Evolutionary conservation across 164 flowering plant genomes (phyloP), one percentile per base, ranked within the genome.

Genomic region (Liquidambar formosana): DNA sequence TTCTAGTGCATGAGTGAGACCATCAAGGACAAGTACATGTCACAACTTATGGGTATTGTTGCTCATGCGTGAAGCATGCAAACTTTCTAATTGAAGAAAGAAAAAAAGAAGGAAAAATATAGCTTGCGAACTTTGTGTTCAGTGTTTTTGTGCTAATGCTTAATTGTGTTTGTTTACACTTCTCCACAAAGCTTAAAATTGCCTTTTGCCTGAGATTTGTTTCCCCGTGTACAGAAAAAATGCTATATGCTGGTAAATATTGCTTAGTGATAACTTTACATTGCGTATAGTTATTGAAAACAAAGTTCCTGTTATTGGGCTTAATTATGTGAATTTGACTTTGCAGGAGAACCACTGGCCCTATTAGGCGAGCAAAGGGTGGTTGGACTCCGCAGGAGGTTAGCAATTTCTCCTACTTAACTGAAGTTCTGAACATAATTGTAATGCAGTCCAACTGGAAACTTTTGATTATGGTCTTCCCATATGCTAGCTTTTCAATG

Each of bases 381-480:
- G 97, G 98, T 62, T 94, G 98, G 98, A 92, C 97, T 33, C 92
- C 86, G 4, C 81, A 84, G 80, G 98, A 94, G 93, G 98, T 92
- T 52, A 76, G 76, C 43, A 22, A 46, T 73, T 80, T 61, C n/a
- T 58, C 16, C 27, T 51, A 13, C 15, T 4, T 27, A 46, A 57
- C 8, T 66, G 13, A 38, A n/a, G n/a, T n/a, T 33, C 16, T 59
- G 45, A 33, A 28, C 18, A 38, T 38, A 21, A 2, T 18, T 33
- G 6, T 51, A 28, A 28, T 44, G n/a, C 63, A 59, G 10, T 0
- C 58, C 21, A 21, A 26, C 2, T 33, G 2, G 41, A 33, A 33
- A 33, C 41, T 33, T 33, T 33, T 2, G 6, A 33, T 33, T 33
- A 33, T 33, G 6, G 2, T 33, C 41, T 2, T 33, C 41, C 41